Conservation (phyloP, 345 rosid genomes). For the Brassica carinata region DNA sequence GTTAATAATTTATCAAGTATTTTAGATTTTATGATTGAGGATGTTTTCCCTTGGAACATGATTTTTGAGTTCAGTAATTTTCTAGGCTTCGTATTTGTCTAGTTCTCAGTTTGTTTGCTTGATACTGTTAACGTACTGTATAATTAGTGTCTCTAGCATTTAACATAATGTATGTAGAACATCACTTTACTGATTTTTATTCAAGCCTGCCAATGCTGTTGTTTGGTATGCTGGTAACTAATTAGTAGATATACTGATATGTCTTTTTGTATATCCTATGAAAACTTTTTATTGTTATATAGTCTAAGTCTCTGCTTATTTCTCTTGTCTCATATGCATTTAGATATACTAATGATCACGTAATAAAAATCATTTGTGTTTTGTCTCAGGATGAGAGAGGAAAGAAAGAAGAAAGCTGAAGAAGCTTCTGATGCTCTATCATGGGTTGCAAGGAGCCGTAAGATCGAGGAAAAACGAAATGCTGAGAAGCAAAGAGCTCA, state of each 20-base stretch:
- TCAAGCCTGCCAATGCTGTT: too few species aligned
- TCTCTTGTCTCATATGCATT: conserved; percentile 7
- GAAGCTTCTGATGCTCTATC: conserved; percentile 63
- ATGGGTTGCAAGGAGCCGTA: conserved; percentile 81
- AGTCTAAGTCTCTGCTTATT: conserved; percentile 4
- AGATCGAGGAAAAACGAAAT: conserved; percentile 70
- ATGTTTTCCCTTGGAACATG: not conserved
- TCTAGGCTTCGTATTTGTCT: not conserved
- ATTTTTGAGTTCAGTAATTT: conserved; percentile 6
- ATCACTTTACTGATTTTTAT: too few species aligned
- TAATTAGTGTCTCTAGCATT: too few species aligned
- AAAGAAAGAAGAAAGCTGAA: conserved; percentile 70
- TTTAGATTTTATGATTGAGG: not conserved
- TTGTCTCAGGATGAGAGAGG: conserved; percentile 65
- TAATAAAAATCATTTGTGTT: not conserved
- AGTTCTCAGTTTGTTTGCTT: too few species aligned
- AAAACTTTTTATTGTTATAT: too few species aligned
- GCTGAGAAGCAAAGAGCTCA: conserved; percentile 77
- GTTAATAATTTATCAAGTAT: not conserved
- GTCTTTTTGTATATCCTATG: too few species aligned
- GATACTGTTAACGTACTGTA: too few species aligned
- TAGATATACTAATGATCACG: not conserved
- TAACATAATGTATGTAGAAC: too few species aligned
- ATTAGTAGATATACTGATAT: too few species aligned
- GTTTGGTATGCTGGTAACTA: too few species aligned